Conservation (phyloP, 345 rosid species). For the Corchorus capsularis region DNA sequence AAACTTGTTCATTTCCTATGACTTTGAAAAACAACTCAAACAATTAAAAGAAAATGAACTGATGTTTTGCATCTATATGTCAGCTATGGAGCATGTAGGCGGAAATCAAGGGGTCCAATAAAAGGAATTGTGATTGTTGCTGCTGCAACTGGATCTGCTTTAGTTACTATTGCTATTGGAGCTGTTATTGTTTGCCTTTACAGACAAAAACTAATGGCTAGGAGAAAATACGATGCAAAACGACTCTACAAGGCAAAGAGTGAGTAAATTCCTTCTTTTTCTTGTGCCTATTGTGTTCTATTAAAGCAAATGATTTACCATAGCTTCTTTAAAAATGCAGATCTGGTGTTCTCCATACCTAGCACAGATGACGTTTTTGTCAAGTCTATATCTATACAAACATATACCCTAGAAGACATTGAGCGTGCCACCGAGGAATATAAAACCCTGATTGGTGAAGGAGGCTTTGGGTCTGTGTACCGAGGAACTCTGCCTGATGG, state of each 20-base stretch:
- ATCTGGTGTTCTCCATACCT: conserved; percentile 47
- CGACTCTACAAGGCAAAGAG: conserved; percentile 38
- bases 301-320: neutral
- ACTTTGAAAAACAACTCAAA: neutral
- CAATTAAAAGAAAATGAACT: conserved; percentile 9
- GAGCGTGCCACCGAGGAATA: conserved; percentile 53
- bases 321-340: conserved; percentile 34
- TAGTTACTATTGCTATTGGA: conserved; percentile 41
- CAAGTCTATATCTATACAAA: conserved; percentile 47
- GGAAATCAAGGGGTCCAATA: conserved; percentile 19
- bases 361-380: conserved; percentile 38
- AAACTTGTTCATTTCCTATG: conserved; percentile 9
- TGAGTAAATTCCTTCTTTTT: conserved; percentile 36
- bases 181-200: conserved; percentile 22
- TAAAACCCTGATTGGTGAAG: conserved; percentile 50
- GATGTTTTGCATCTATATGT: conserved; percentile 23
- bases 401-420: conserved; percentile 43
- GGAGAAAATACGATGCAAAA: conserved; percentile 30
- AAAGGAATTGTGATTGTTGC: conserved; percentile 40
- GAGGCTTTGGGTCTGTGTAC: conserved; percentile 59
- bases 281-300: neutral
- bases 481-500: conserved; percentile 53
- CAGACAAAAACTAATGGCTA: conserved; percentile 29
- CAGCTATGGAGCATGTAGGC: conserved; percentile 44
- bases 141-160: conserved; percentile 42